Base-by-base conservation (phyloP, 2,329 filamentous ascomycete species). In the Rhytidhysteron rufulum region DNA sequence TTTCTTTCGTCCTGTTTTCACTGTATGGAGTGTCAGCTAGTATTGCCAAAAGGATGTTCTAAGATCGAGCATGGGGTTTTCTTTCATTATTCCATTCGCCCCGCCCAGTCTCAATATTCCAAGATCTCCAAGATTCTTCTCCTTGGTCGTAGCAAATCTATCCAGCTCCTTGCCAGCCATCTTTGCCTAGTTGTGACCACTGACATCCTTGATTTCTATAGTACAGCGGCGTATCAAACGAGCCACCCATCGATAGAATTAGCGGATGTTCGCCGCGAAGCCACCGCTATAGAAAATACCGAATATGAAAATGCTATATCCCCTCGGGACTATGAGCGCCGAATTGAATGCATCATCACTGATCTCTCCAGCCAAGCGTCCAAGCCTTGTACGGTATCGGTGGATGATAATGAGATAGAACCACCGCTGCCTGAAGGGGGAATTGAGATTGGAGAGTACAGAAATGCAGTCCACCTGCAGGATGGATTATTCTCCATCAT, bases 401-500 rank as follows among this genome's bases (percentile, higher is more conserved):
- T 37, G 17, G 8, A 15, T 19, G 39, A 58, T 43, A 53, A 57
- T 13, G 60, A 49, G 48, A 65, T 55, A 35, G 60, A 51, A 44
- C 56, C 39, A 41, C 44, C 51, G 43, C 61, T 48, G 48, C 67
- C 30, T 43, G 57, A 66, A 31, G 53, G 45, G 42, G 63, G 50
- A 55, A 69, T 51, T 47, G 65, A 55, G 40, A 72, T 83, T 45
- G 81, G 81, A 3, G 65, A 64, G 19, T 84, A 82, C 57, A 66
- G 66, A 31, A 73, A 75, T 47, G 80, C 78, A 34, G 62, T 72
- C 16, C 77, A 79, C 60, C 70, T 77, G 54, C 70, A 68, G 42
- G 75, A 80, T 47, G 93, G 93, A 16, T 72, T 91, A 10, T 93
- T 88, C 46, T 93, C 91, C 15, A 80, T 83, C 40, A 82, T 98